These are phyloP conservation scores for Byssochlamys sp. DNA, from an alignment of 2,329 filamentous ascomycete species.

Conservation along the genomic window DNA sequence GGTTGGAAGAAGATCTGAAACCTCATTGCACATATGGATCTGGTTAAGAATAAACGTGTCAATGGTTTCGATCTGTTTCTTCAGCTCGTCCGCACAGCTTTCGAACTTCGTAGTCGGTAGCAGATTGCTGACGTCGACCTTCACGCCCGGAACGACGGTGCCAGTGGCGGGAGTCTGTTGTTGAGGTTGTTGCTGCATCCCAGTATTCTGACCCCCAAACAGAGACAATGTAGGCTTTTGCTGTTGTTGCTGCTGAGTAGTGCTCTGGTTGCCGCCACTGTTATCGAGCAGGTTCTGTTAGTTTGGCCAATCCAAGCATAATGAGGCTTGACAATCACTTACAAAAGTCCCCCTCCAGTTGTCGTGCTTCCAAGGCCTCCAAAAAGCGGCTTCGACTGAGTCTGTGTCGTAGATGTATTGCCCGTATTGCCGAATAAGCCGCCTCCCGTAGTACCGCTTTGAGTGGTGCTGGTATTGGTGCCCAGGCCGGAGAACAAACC, in stretches of 20 bases:
- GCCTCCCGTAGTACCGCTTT: constrained; percentile 16
- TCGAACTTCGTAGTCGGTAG: constrained; percentile 84
- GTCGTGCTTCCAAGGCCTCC: constrained; percentile 21
- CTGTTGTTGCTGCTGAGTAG: constrained; percentile 26
- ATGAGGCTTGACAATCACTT: constrained; percentile 10
- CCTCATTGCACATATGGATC: constrained; percentile 61
- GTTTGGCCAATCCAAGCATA: neutral
- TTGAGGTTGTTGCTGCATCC: constrained; percentile 19
- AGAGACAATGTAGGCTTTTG: constrained; percentile 38
- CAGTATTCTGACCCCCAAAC: constrained; percentile 26
- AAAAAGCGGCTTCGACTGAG: constrained; percentile 27
- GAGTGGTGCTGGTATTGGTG: constrained; percentile 11
- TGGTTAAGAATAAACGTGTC: constrained; percentile 73
- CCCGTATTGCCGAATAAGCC: constrained; percentile 24
- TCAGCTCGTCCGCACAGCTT: constrained; percentile 73
- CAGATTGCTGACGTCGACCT: constrained; percentile 68
- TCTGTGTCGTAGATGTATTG: constrained; percentile 19
- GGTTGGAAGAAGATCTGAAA: constrained; percentile 59
- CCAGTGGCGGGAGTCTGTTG: constrained; percentile 23
- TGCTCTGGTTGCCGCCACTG: constrained; percentile 17
- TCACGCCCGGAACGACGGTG: constrained; percentile 55
- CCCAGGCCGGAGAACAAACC: constrained; percentile 14
- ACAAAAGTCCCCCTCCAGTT: constrained; percentile 25
- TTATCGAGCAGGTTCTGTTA: constrained; percentile 2
- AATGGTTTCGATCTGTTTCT: constrained; percentile 65